Evolutionary conservation across 176 grass and related monocot species (phyloP), one percentile per base, ranked within the genome.

Genomic region (Bonia amplexicaulis): DNA sequence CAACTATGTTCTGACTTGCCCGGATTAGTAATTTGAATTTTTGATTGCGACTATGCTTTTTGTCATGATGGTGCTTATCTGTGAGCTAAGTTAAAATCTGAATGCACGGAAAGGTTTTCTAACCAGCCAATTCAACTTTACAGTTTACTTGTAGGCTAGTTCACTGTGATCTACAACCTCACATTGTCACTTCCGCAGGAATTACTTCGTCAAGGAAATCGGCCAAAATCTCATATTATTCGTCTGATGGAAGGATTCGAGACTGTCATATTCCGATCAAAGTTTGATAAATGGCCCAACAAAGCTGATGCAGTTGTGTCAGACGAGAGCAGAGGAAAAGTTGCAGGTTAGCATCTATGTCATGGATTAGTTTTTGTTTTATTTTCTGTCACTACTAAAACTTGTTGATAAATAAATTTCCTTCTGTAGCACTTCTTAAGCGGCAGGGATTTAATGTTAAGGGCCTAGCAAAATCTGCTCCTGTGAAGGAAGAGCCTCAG

Each of bases 181-280:
- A 39, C 37, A 64, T 54, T 76, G 46, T 71, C 68, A 88, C 54
- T 65, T 90, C 48, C 85, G 22, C 80, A 98, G 96, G 93, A 96
- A 90, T 88, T 96, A 83, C 66, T 99, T 57, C 87, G 71, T 53
- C 87, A 93, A 76, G 85, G 60, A 66, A 81, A 83, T 63, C 90
- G 81, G 23, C 84, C 86, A 76, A 95, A 91, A 89, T 87, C 88
- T 80, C 88, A 94, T 89, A 69, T 96, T 85, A 90, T 91, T 83
- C 91, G 96, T 37, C 81, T 99, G 74, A 99, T 99, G 87, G 96
- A 99, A 84, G 96, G 96, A 88, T 99, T 94, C 76, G 96, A 99
- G 90, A 99, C 96, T 9, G 86, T 87, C 70, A 80, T 83, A 26
- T 99, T 99, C 73, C 84, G 90, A 84, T 96, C 93, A 71, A 96